phyloP scores from a whole-genome alignment of 2,329 filamentous ascomycete genomes.

The Ophiocordyceps camponoti-rufipedis region DNA sequence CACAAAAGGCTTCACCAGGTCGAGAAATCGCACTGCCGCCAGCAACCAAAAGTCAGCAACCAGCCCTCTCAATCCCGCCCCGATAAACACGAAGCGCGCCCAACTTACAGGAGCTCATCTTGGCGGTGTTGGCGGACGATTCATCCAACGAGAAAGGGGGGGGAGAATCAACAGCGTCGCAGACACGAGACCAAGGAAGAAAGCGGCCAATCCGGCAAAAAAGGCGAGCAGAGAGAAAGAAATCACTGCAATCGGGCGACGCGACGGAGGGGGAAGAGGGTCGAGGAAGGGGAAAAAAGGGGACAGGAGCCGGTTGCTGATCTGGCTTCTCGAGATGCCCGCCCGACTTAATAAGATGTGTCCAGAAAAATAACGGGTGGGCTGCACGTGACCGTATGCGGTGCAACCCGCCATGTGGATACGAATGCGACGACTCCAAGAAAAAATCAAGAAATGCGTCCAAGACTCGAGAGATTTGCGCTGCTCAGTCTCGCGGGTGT shows the following conservation, averaged over 20 bases:
- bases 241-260: too few species aligned
- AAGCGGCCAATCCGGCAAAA: too few species aligned
- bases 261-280: slow-evolving; percentile 8
- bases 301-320: not conserved
- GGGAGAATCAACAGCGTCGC: slow-evolving; percentile 9
- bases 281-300: slow-evolving; percentile 14
- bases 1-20: slow-evolving; percentile 98
- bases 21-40: slow-evolving; percentile 81
- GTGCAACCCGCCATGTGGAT: too few species aligned
- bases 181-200: too few species aligned
- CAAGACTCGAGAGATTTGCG: not conserved
- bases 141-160: slow-evolving; percentile 18
- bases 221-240: too few species aligned
- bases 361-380: slow-evolving; percentile 18
- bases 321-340: not conserved
- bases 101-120: slow-evolving; percentile 37
- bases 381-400: slow-evolving; percentile 12
- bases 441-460: too few species aligned
- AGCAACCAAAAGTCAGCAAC: not conserved
- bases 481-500: not conserved
- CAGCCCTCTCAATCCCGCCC: too few species aligned
- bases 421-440: too few species aligned
- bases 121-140: slow-evolving; percentile 18
- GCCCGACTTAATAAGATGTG: slow-evolving; percentile 14
- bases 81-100: not conserved